A percentile compares a stretch with the other conserved stretches of the same genome.
These are phyloP conservation scores for Lentithecium fluviatile DNA, from an alignment of 495 filamentous ascomycete genomes.

Conservation along the genomic window DNA sequence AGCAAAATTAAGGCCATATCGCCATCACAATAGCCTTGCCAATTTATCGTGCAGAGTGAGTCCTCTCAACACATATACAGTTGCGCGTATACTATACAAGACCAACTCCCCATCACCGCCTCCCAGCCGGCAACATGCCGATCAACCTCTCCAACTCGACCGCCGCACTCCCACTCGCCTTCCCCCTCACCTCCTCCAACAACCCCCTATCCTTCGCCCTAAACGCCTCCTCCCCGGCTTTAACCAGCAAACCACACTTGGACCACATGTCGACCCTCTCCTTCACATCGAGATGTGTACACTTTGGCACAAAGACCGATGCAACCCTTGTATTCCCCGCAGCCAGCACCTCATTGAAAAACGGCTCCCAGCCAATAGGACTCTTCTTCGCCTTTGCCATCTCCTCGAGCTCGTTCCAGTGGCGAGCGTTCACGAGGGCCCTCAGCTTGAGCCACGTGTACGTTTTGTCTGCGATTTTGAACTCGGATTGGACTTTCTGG, in stretches of 20 bases:
- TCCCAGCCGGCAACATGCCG: conserved; percentile 31
- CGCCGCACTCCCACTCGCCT: conserved; percentile 55
- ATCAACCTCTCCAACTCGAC: conserved; percentile 64
- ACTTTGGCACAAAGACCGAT: conserved; percentile 82
- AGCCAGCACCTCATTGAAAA: conserved; percentile 82
- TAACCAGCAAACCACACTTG: conserved; percentile 86
- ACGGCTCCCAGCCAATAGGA: conserved; percentile 98
- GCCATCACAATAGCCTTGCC: too few relatives aligned
- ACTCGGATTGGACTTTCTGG: conserved; percentile 83
- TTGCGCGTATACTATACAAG: too few relatives aligned
- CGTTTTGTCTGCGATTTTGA: conserved; percentile 86
- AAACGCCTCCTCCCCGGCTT: conserved; percentile 89
- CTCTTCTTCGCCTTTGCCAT: conserved; percentile 68
- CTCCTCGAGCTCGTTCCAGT: conserved; percentile 92
- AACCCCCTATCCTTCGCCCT: conserved; percentile 73
- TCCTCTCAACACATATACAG: too few relatives aligned
- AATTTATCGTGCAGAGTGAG: too few relatives aligned
- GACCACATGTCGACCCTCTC: conserved; percentile 90
- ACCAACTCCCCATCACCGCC: too few relatives aligned
- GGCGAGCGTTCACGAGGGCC: conserved; percentile 80
- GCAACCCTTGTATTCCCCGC: conserved; percentile 91
- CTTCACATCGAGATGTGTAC: conserved; percentile 58
- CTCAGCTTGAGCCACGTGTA: conserved; percentile 89
- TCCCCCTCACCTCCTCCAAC: conserved; percentile 58
- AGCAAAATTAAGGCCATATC: too few relatives aligned